Base-by-base conservation (phyloP, 2,329 filamentous ascomycete genomes). In the Purpureocillium lavendulum region DNA sequence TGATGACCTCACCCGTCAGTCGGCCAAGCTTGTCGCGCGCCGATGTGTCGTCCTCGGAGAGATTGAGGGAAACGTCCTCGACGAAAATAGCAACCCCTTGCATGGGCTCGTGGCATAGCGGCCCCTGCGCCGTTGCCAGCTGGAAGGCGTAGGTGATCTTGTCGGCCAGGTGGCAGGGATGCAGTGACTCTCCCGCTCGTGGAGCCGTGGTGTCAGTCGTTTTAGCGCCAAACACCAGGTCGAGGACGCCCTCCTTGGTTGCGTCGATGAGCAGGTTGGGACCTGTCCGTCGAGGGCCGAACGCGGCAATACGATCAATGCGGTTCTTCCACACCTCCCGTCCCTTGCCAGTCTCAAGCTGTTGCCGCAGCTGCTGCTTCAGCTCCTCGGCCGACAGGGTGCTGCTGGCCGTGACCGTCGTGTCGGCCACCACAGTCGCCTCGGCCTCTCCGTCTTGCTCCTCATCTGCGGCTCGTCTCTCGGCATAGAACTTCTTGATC, bases 141-240 rank as follows among this genome's bases (percentile, higher is more conserved):
- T 98, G 92, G 71, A 98, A 98, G 35, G 87, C 89, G 58, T 98
- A 89, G 8, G 79, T 72, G 46, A 97, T 85, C 58, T 94, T 97
- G 66, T 97, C 90, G 41, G 82, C 79, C 48, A 97, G 81, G 53
- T 92, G 83, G 36, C 71, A 71, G 4, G 81, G 70, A 40, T 71
- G 65, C 32, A 84, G 63, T 36, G 64, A 61, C 40, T 76, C 71
- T 35, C 69, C 65, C 4, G 65, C 64, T 7, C 62, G 59, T 4
- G 65, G 66, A 16, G 56, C 49, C 17, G 46, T 46, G 6, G 60
- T 56, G 7, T 50, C 47, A 30, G 47, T 46, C 33, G 62, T 61
- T 31, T 59, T 56, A 6, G 56, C 48, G 0, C 62, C 57, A 49
- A 79, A 89, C 65, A 87, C 80, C 65, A 79, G 84, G 35, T 82